A percentile compares a stretch with the other conserved stretches of the same genome.
These are phyloP conservation scores for Cruciata laevipes DNA, from an alignment of 257 asterid genomes.

Conservation along the genomic window DNA sequence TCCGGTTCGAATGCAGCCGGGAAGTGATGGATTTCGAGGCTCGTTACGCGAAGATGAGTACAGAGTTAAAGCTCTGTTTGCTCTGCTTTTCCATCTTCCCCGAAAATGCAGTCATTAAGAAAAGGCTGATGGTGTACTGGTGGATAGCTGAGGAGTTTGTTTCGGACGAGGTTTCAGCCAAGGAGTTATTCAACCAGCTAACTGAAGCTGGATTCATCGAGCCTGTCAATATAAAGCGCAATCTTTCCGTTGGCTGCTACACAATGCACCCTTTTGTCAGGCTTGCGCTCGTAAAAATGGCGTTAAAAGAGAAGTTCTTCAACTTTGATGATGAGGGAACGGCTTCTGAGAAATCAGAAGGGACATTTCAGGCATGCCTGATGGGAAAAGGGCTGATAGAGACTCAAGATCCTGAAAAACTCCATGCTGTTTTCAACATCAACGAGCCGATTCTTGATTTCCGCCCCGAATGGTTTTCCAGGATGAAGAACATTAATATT, in stretches of 20 bases:
- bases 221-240: slow-evolving; percentile 23
- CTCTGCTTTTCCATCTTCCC: slow-evolving; percentile 41
- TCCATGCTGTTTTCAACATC: slow-evolving; percentile 40
- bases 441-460: slow-evolving; percentile 32
- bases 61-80: slow-evolving; percentile 28
- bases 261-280: slow-evolving; percentile 32
- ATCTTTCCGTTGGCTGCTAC: slow-evolving; percentile 19
- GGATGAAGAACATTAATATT: slow-evolving; percentile 33
- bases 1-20: slow-evolving; percentile 7
- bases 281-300: slow-evolving; percentile 22
- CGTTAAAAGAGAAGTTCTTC: slow-evolving; percentile 27
- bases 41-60: slow-evolving; percentile 13
- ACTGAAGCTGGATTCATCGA: slow-evolving; percentile 30
- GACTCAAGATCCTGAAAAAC: slow-evolving; percentile 21
- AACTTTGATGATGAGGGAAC: slow-evolving; percentile 22
- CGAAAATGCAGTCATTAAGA: slow-evolving; percentile 28
- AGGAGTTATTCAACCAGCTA: slow-evolving; percentile 10
- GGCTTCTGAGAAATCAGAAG: slow-evolving; percentile 24
- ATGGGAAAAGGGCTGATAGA: slow-evolving; percentile 30
- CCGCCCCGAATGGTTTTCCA: slow-evolving; percentile 29
- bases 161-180: slow-evolving; percentile 15
- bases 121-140: slow-evolving; percentile 43
- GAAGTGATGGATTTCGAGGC: slow-evolving; percentile 29
- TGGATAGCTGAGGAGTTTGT: slow-evolving; percentile 40
- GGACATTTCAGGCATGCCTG: slow-evolving; percentile 31